Evolutionary conservation across 2,329 filamentous ascomycete species (phyloP).

Genomic region (Rhynchosporium graminicola): DNA sequence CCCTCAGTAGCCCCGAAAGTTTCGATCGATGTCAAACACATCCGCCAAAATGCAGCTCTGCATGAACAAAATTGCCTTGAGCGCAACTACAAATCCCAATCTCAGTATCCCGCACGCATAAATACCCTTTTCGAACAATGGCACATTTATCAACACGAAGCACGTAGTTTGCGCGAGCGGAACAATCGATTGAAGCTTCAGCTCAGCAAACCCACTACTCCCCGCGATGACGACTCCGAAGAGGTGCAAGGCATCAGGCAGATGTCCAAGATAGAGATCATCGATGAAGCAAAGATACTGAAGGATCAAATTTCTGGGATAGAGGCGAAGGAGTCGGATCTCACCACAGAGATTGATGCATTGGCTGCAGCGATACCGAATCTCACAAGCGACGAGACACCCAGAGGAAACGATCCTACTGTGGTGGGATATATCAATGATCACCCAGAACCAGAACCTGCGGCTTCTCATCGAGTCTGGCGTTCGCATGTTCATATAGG

Average conservation of each 20-base stretch:
- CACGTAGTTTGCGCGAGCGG: conserved; percentile 62
- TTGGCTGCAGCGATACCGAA: conserved; percentile 84
- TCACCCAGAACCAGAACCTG: conserved; percentile 50
- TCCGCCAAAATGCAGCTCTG: conserved; percentile 79
- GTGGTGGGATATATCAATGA: conserved; percentile 80
- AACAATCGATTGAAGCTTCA: conserved; percentile 64
- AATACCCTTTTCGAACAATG: conserved; percentile 56
- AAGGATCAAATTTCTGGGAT: conserved; percentile 64
- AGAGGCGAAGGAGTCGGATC: conserved; percentile 60
- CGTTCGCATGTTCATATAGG: conserved; percentile 87
- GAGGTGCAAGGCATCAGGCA: conserved; percentile 28
- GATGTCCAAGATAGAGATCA: conserved; percentile 52
- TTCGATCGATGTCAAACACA: conserved; percentile 81
- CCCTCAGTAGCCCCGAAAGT: conserved; percentile 77
- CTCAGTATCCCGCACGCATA: conserved; percentile 58
- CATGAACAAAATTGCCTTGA: conserved; percentile 82
- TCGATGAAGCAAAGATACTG: conserved; percentile 63
- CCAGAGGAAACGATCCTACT: conserved; percentile 64
- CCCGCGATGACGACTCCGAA: conserved; percentile 44
- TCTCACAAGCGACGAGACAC: conserved; percentile 75
- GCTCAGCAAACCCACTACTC: conserved; percentile 53
- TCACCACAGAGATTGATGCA: conserved; percentile 66
- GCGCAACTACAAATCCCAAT: conserved; percentile 72
- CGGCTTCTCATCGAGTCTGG: conserved; percentile 48
- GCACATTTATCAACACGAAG: conserved; percentile 60